These are phyloP conservation scores for Lentinula aciculospora DNA, from an alignment of 768 basidiomycete species.

Conservation along the genomic window DNA sequence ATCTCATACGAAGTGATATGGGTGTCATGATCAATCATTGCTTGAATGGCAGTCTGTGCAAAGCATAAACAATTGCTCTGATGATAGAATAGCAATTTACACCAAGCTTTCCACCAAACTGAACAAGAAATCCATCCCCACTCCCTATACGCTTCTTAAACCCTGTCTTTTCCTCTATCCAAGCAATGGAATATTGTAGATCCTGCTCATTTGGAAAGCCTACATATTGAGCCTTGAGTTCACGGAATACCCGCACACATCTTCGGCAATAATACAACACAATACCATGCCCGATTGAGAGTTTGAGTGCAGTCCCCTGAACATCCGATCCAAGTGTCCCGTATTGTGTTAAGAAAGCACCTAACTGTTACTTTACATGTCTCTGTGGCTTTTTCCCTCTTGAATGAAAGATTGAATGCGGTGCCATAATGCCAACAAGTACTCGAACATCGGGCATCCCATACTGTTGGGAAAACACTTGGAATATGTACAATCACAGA, in stretches of 20 bases:
- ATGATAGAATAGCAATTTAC: too few relatives aligned
- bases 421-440: slow-evolving; percentile 4
- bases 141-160: slow-evolving; percentile 18
- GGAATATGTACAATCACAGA: too few relatives aligned
- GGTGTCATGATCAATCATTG: slow-evolving; percentile 14
- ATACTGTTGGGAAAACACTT: too few relatives aligned
- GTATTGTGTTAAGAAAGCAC: slow-evolving; percentile 12
- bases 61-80: too few relatives aligned
- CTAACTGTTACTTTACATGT: slow-evolving; percentile 17
- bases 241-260: slow-evolving; percentile 14
- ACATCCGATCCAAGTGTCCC: slow-evolving; percentile 12
- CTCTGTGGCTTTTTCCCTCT: slow-evolving; percentile 12
- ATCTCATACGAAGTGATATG: slow-evolving; percentile 14
- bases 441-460: slow-evolving; percentile 8
- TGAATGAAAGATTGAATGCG: slow-evolving; percentile 13
- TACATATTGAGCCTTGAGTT: slow-evolving; percentile 10
- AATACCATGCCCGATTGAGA: slow-evolving; percentile 17
- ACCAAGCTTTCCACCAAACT: slow-evolving; percentile 13
- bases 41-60: slow-evolving; percentile 17
- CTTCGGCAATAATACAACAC: slow-evolving; percentile 14
- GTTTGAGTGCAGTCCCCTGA: slow-evolving; percentile 10
- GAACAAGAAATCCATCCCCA: slow-evolving; percentile 16
- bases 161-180: slow-evolving; percentile 13
- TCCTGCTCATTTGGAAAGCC: slow-evolving; percentile 13
- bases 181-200: slow-evolving; percentile 1